Evolutionary conservation across 176 grass and related monocot species (phyloP), one percentile per base, ranked within the genome.

Genomic region (Triticum urartu): DNA sequence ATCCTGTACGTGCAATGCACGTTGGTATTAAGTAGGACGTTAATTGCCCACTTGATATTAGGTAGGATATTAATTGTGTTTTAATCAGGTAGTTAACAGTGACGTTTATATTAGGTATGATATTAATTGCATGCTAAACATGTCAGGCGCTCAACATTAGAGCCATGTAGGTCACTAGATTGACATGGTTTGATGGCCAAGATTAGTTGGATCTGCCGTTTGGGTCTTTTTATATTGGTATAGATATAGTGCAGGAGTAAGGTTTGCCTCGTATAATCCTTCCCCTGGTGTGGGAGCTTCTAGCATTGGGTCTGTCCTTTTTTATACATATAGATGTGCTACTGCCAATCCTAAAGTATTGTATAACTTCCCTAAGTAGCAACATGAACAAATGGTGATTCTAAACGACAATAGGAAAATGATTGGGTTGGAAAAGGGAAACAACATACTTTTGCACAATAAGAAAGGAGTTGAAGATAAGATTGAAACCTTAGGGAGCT

Each of bases 401-500:
- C 78, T 90, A 42, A 63, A 77, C 2, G 3, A 34, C 32, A 64
- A 68, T 26, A 69, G 6, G 28, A 21, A 30, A 72, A 82, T 54
- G 38, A 17, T 86, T 81, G 72, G 34, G 50, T 24, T 62, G 52
- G 15, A 3, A 64, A 64, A 76, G 72, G 25, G 4, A 76, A 76
- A 76, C n/a, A 39, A 2, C 12, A 52, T 52, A 43, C 20, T 30
- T 83, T 5, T 86, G 69, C 36, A 35, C 38, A 20, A 72, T 33
- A n/a, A 66, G 25, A 36, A 85, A 71, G 7, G 20, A 45, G 84
- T 32, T 76, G 20, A 60, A 65, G 45, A 70, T 36, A 77, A 86
- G 40, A 84, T 84, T 84, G 62, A 85, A 86, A 95, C 96, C 93
- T 98, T 95, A 34, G 84, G 86, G 87, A 89, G 52, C 70, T 82